Base-by-base conservation (phyloP, 805 yeast species). In the Geotrichum ghanense region DNA sequence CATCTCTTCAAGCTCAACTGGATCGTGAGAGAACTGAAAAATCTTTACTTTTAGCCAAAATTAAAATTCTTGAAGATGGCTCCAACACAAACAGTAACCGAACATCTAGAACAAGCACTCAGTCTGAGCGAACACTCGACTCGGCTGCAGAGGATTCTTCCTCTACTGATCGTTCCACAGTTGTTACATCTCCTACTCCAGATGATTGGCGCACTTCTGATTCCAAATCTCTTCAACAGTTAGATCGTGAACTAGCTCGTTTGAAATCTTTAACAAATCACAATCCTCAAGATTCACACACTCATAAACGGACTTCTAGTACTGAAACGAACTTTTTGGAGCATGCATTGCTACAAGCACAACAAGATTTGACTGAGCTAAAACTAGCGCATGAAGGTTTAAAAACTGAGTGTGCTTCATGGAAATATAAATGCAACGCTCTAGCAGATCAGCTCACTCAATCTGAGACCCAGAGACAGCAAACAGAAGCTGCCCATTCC, bases 1-100 rank as follows among this genome's bases (percentile, higher is more conserved):
- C 48, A 6, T 43, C 31, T 20, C 51, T 58, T 17, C 57, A 57
- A 47, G 43, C 25, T 22, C 49, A 47, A 19, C 45, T 55, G 23
- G 48, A 45, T 3, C 25, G 41, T 14, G 57, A 53, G 26, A 46
- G 49, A 34, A 46, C 49, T n/a, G 56, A 52, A 22, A 49, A 48
- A 46, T 51, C 49, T 27, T 4, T 43, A 12, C 24, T 48, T 27
- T 35, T 21, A 22, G 34, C 24, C n/a, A 46, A 21, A 22, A 42
- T 27, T 37, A 35, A 41, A n/a, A 16, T 3, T 24, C 22, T 41
- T 16, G 46, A 44, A 20, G 40, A 23, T 14, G 45, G 49, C 14
- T 37, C 49, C 9, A 39, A 31, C 9, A 45, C 43, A 3, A 39
- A 47, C n/a, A 44, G 48, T 22, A 39, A 22, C 3, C 22, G 41